Conservation (phyloP, 1,284 basidiomycete genomes). For the Cutaneotrichosporon dermatis region DNA sequence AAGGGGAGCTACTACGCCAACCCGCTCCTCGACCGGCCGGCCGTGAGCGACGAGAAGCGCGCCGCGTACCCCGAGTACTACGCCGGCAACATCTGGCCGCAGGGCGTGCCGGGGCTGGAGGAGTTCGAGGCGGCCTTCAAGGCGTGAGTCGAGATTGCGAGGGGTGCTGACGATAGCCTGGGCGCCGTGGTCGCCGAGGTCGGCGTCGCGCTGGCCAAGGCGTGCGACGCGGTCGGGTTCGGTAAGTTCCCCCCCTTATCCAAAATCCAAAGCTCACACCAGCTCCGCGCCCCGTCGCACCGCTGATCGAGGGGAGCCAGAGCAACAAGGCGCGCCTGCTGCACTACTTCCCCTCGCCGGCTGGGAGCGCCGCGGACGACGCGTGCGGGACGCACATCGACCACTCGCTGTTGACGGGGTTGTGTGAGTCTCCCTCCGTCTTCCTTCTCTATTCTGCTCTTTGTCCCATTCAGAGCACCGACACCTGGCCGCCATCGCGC, state of each 20-base stretch:
- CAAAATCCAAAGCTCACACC: background rate
- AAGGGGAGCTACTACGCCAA: constrained; percentile 94
- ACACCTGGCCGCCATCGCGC: too few species aligned
- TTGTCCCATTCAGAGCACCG: background rate
- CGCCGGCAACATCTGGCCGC: constrained; percentile 59
- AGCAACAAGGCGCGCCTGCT: constrained; percentile 66
- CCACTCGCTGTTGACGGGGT: constrained; percentile 80
- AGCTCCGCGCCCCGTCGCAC: constrained; percentile 29
- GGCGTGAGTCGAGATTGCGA: constrained; percentile 52
- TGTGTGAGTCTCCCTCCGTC: constrained; percentile 54
- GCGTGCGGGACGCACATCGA: constrained; percentile 60
- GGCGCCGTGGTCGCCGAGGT: constrained; percentile 70
- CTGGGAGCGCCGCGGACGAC: constrained; percentile 66
- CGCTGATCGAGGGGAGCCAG: constrained; percentile 41
- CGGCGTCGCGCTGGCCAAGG: constrained; percentile 70
- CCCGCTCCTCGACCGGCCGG: constrained; percentile 63
- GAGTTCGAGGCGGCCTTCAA: constrained; percentile 84
- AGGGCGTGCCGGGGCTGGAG: constrained; percentile 56
- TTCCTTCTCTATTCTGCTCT: background rate
- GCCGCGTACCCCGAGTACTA: constrained; percentile 61
- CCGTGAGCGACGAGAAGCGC: constrained; percentile 56
- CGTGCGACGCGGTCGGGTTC: constrained; percentile 83
- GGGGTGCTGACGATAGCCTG: constrained; percentile 27
- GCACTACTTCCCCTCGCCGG: constrained; percentile 74
- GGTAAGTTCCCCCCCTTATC: constrained; percentile 50